phyloP scores from a whole-genome alignment of 2,329 filamentous ascomycete species.

The Amauroascus verrucosus region DNA sequence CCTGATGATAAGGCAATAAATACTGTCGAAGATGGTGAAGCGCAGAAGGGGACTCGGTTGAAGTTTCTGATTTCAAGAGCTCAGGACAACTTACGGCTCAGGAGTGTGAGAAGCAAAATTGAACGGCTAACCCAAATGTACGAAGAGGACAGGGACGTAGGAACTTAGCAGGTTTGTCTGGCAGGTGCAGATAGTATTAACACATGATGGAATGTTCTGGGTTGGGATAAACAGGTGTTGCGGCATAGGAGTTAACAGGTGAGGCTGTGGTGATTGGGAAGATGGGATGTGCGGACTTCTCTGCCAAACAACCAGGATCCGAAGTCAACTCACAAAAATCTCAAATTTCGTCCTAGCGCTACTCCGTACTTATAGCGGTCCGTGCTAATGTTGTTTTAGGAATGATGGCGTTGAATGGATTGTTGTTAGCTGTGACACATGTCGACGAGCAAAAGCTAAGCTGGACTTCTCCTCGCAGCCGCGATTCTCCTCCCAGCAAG shows the following conservation, averaged over 20 bases:
- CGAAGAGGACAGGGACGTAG: neutral
- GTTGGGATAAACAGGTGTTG: neutral
- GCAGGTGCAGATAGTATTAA: neutral
- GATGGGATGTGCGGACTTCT: neutral
- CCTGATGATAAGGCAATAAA: neutral
- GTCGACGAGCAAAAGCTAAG: too few relatives aligned
- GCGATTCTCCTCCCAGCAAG: neutral
- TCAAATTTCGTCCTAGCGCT: neutral
- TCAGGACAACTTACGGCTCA: neutral
- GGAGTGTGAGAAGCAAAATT: neutral
- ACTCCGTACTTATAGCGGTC: neutral
- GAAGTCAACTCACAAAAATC: neutral
- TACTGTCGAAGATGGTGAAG: neutral
- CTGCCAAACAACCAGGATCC: neutral
- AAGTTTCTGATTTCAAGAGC: neutral
- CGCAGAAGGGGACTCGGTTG: neutral
- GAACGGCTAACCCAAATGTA: neutral
- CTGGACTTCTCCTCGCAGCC: neutral
- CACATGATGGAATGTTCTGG: neutral
- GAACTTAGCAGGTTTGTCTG: neutral
- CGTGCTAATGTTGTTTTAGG: neutral
- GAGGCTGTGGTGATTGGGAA: slow-evolving; percentile 2
- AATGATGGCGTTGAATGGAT: neutral
- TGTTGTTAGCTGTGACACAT: neutral
- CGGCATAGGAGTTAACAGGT: neutral